Conservation (phyloP, 306 rosid genomes). For the Vigna angularis region DNA sequence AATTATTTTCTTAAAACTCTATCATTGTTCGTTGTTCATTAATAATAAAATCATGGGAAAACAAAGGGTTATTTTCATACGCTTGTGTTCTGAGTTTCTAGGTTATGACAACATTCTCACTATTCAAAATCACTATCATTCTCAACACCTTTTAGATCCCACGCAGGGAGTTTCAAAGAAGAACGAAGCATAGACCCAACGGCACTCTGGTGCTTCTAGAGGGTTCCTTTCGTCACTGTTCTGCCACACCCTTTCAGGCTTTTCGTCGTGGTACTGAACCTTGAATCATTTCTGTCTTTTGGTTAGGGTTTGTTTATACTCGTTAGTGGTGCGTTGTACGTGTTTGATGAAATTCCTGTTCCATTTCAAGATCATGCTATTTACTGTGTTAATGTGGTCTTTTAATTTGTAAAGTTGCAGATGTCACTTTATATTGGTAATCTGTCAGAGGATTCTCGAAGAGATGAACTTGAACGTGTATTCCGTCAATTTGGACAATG, state of each 20-base stretch:
- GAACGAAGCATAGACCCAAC: neutral
- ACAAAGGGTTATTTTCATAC: too few species aligned
- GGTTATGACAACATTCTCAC: neutral
- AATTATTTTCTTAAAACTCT: too few species aligned
- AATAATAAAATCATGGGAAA: too few species aligned
- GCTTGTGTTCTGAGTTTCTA: too few species aligned
- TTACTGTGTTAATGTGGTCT: neutral
- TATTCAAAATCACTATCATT: neutral
- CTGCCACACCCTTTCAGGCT: neutral
- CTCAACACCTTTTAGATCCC: neutral
- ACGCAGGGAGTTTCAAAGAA: neutral
- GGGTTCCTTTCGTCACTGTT: slow-evolving; percentile 23
- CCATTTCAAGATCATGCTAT: neutral
- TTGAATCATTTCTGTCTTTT: neutral
- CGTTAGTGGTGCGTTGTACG: slow-evolving; percentile 20
- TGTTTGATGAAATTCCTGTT: slow-evolving; percentile 34
- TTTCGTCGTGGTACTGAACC: slow-evolving; percentile 11
- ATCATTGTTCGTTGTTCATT: too few species aligned
- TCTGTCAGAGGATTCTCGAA: slow-evolving; percentile 50
- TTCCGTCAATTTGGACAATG: slow-evolving; percentile 67
- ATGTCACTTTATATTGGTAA: slow-evolving; percentile 75
- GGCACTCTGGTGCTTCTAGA: slow-evolving; percentile 8
- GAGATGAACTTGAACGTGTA: slow-evolving; percentile 60
- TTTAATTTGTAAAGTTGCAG: slow-evolving; percentile 38
- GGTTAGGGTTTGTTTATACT: slow-evolving; percentile 39